These are phyloP conservation scores for Aspergillus ochraceoroseus DNA, from an alignment of 2,329 filamentous ascomycete genomes.

Conservation along the genomic window DNA sequence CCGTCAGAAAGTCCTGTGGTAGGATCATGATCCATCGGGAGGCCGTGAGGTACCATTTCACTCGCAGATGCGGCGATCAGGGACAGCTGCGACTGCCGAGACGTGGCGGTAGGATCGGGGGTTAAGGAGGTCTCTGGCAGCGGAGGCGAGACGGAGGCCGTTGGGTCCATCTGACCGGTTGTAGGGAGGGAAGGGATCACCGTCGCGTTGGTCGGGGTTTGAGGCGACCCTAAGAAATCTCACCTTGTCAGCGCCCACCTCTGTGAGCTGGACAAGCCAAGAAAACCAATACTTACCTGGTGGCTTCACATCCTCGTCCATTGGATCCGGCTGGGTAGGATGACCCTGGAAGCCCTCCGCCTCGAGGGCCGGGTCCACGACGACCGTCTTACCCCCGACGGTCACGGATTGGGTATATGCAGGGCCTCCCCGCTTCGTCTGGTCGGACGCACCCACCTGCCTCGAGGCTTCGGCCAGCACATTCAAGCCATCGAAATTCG, in stretches of 20 bases:
- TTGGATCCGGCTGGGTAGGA: slow-evolving; percentile 25
- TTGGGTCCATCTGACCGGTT: slow-evolving; percentile 30
- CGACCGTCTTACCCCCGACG: slow-evolving; percentile 40
- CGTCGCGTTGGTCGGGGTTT: slow-evolving; percentile 27
- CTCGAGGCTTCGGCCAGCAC: slow-evolving; percentile 84
- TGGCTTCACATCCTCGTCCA: slow-evolving; percentile 26
- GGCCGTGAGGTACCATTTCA: slow-evolving; percentile 43
- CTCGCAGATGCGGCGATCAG: slow-evolving; percentile 46
- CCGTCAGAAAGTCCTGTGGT: slow-evolving; percentile 26
- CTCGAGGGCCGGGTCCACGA: slow-evolving; percentile 43
- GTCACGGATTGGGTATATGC: slow-evolving; percentile 40
- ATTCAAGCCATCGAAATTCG: slow-evolving; percentile 74
- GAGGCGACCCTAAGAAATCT: slow-evolving; percentile 26
- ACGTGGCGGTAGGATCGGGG: slow-evolving; percentile 35
- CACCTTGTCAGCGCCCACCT: slow-evolving; percentile 19
- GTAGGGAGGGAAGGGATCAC: slow-evolving; percentile 32
- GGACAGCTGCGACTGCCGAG: slow-evolving; percentile 42
- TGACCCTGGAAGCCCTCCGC: slow-evolving; percentile 38
- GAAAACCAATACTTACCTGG: slow-evolving; percentile 19
- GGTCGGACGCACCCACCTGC: slow-evolving; percentile 58
- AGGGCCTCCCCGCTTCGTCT: slow-evolving; percentile 41
- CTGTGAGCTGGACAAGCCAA: not conserved
- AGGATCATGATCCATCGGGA: slow-evolving; percentile 34
- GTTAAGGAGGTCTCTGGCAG: slow-evolving; percentile 33
- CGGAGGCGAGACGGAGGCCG: slow-evolving; percentile 34